These are phyloP conservation scores for Huiozyma sinensis DNA, from an alignment of 805 yeast species.

Conservation along the genomic window DNA sequence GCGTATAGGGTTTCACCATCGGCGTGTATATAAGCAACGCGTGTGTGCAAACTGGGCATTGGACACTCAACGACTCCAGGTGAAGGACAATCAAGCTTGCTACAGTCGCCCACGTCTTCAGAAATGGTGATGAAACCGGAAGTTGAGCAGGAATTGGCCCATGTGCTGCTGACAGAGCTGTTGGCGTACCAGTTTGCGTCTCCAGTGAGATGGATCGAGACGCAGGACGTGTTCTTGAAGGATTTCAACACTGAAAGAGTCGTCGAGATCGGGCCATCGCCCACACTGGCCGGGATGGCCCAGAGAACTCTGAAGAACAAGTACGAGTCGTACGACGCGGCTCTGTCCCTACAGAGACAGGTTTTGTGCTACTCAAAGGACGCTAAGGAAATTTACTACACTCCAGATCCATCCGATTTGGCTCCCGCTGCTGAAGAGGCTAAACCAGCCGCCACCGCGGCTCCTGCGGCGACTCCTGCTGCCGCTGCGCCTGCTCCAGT, in stretches of 20 bases:
- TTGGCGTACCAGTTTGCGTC: slow-evolving; percentile 98
- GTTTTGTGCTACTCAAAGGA: slow-evolving; percentile 93
- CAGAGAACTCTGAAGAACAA: slow-evolving; percentile 86
- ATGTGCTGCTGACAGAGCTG: slow-evolving; percentile 84
- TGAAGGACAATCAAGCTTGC: too few species aligned
- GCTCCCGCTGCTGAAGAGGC: slow-evolving; percentile 19
- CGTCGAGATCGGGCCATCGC: slow-evolving; percentile 98
- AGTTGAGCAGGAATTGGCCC: slow-evolving; percentile 95
- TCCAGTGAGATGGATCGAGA: slow-evolving; percentile 99
- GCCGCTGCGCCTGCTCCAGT: slow-evolving; percentile 57
- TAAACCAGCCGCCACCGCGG: slow-evolving; percentile 20
- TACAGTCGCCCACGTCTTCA: not conserved
- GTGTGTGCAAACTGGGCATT: not conserved
- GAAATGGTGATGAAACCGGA: slow-evolving; percentile 53
- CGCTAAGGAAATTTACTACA: slow-evolving; percentile 91
- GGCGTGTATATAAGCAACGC: not conserved
- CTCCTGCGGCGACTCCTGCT: slow-evolving; percentile 37
- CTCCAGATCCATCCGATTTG: slow-evolving; percentile 57
- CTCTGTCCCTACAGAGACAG: slow-evolving; percentile 76
- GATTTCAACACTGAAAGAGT: slow-evolving; percentile 94
- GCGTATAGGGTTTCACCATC: not conserved
- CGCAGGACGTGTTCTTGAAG: slow-evolving; percentile 93
- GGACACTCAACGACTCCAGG: not conserved
- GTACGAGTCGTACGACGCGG: slow-evolving; percentile 96
- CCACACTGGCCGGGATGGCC: slow-evolving; percentile 98